A percentile compares a stretch with the other conserved stretches of the same genome.
Conservation (phyloP, 306 rosid genomes). For the Quillaja saponaria region DNA sequence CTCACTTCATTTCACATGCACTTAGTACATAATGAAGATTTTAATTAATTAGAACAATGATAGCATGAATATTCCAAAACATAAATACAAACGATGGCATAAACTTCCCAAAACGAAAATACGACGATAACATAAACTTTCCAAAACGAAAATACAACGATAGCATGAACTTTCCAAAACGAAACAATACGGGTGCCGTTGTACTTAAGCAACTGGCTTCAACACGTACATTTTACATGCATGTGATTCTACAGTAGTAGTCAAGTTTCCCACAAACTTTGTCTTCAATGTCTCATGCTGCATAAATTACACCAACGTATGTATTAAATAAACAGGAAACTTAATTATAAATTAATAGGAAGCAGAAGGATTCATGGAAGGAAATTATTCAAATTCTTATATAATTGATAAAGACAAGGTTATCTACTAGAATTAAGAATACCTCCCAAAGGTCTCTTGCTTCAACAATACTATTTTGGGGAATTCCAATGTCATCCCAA, state of each 20-base stretch:
- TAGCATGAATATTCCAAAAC: too few relatives aligned
- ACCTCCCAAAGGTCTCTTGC: conserved; percentile 98
- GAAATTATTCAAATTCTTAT: background rate
- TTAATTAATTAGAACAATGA: too few relatives aligned
- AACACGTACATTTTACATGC: conserved; percentile 73
- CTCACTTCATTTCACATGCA: too few relatives aligned
- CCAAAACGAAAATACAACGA: too few relatives aligned
- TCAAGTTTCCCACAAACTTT: conserved; percentile 54
- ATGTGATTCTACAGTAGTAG: conserved; percentile 61
- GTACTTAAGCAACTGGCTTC: conserved; percentile 59
- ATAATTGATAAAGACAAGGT: background rate
- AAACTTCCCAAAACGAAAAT: too few relatives aligned
- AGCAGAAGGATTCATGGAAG: background rate
- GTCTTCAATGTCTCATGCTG: conserved; percentile 75
- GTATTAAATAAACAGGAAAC: conserved; percentile 17
- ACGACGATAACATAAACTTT: too few relatives aligned
- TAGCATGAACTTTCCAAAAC: too few relatives aligned
- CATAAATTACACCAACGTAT: conserved; percentile 19
- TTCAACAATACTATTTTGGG: conserved; percentile 52
- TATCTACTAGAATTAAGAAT: background rate
- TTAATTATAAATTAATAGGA: background rate
- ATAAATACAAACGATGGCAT: too few relatives aligned
- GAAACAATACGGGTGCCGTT: too few relatives aligned
- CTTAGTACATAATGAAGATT: too few relatives aligned
- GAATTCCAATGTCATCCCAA: conserved; percentile 93